Base-by-base conservation (phyloP, 2,329 filamentous ascomycete species). In the Fusarium foetens region DNA sequence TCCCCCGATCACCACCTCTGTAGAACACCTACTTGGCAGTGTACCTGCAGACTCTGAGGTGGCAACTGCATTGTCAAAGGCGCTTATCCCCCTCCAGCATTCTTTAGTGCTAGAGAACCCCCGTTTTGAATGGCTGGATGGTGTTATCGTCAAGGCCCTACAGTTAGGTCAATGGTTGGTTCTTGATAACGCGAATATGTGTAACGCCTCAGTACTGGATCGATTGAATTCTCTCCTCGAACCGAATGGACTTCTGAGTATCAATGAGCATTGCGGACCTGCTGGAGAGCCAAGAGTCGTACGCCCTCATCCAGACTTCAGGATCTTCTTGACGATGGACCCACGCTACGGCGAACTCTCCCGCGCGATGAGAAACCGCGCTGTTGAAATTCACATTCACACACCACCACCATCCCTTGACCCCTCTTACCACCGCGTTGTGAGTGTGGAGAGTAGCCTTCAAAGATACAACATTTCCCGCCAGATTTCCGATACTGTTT, bases 131-230 rank as follows among this genome's bases (percentile, higher is more conserved):
- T 99, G 96, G 96, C 90, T 97, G 4, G 95, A 99, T 79, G 96
- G 97, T 63, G 89, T 97, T 52, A 91, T 99, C 46, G 92, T 98
- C 52, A 92, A 94, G 75, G 95, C 96, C 45, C 86, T 98, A 16
- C 88, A 97, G 77, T 86, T 92, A 74, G 96, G 96, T 19, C 89
- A 94, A 68, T 99, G 96, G 96, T 86, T 99, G 23, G 91, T 99
- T 16, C 89, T 99, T 27, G 96, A 99, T 81, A 98, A 99, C 81
- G 96, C 97, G 67, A 99, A 99, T 78, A 88, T 99, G 63, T 99
- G 97, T 83, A 98, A 93, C 77, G 92, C 95, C 29, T 97, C 95
- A 11, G 96, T 99, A 2, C 87, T 99, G 14, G 96, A 99, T 81
- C 89, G 97, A 69, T 85, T 99, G 57, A 99, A 99, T 80, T 98